A percentile compares a stretch with the other conserved stretches of the same genome.
These are phyloP conservation scores for Cladosporium sphaerospermum DNA, from an alignment of 2,329 filamentous ascomycete species.

Conservation along the genomic window DNA sequence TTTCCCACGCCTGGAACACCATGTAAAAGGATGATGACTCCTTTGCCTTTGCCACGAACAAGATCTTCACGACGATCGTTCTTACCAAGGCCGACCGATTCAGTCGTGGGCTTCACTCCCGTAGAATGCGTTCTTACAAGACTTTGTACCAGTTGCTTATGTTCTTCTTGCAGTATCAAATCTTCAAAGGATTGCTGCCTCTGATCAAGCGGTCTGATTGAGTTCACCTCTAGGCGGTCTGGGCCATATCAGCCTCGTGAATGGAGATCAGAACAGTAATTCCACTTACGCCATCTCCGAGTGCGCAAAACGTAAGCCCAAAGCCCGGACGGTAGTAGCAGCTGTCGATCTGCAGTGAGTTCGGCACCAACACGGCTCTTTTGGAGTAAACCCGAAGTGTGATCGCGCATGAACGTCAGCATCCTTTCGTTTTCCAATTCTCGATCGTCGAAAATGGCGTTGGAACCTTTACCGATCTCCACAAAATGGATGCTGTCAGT, in stretches of 20 bases:
- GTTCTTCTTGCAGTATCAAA: conserved; percentile 3
- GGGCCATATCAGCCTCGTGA: background rate
- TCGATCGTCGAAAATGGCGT: background rate
- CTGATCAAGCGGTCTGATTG: background rate
- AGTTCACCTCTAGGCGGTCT: background rate
- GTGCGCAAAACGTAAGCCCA: conserved; percentile 3
- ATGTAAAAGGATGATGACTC: conserved; percentile 28
- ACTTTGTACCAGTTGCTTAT: conserved; percentile 10
- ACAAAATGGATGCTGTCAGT: background rate
- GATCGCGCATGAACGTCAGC: background rate
- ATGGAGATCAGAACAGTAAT: background rate
- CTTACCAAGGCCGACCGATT: background rate
- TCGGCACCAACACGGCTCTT: background rate
- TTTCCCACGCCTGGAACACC: conserved; percentile 31
- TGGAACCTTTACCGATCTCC: background rate
- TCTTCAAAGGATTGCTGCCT: conserved; percentile 1
- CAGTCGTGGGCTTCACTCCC: conserved; percentile 11
- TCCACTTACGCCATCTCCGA: background rate
- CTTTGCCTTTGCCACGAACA: conserved; percentile 28
- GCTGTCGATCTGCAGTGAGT: background rate
- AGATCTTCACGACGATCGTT: conserved; percentile 1
- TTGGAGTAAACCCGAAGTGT: background rate
- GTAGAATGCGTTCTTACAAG: conserved; percentile 12
- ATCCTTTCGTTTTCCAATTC: background rate
- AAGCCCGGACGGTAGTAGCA: background rate